Evolutionary conservation across 2,329 filamentous ascomycete species (phyloP).

Genomic region (Colletotrichum eleusines): DNA sequence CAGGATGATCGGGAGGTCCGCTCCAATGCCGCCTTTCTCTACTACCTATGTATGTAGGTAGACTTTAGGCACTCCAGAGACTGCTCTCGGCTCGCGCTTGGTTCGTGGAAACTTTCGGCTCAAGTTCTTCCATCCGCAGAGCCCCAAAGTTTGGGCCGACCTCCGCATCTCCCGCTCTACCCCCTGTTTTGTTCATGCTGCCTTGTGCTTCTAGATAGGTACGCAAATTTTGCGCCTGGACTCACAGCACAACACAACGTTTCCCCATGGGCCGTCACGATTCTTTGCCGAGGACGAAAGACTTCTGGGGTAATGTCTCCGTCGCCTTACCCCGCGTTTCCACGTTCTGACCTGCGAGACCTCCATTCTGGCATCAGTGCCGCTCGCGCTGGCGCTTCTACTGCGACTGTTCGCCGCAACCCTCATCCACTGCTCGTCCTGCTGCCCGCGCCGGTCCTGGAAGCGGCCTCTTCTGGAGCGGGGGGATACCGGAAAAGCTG

Average conservation of each 20-base stretch:
- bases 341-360: constrained; percentile 16
- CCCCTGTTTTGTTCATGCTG: background rate
- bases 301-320: constrained; percentile 32
- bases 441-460: background rate
- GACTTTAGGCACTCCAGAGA: too few relatives aligned
- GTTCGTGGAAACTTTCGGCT: constrained; percentile 36
- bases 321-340: constrained; percentile 31
- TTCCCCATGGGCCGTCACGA: constrained; percentile 4
- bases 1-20: constrained; percentile 26
- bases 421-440: background rate
- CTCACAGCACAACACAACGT: background rate
- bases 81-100: constrained; percentile 21
- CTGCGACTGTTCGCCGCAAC: background rate
- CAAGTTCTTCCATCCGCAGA: constrained; percentile 39
- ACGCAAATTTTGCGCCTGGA: background rate
- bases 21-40: constrained; percentile 24
- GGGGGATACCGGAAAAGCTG: background rate
- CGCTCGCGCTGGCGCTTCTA: background rate
- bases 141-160: constrained; percentile 38
- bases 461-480: background rate
- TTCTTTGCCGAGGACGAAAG: background rate
- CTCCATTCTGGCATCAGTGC: constrained; percentile 6
- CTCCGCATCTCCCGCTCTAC: constrained; percentile 15
- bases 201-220: background rate
- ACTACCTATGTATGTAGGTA: too few relatives aligned